phyloP scores from a whole-genome alignment of 805 yeast genomes.

The Barnettozyma pratensis region DNA sequence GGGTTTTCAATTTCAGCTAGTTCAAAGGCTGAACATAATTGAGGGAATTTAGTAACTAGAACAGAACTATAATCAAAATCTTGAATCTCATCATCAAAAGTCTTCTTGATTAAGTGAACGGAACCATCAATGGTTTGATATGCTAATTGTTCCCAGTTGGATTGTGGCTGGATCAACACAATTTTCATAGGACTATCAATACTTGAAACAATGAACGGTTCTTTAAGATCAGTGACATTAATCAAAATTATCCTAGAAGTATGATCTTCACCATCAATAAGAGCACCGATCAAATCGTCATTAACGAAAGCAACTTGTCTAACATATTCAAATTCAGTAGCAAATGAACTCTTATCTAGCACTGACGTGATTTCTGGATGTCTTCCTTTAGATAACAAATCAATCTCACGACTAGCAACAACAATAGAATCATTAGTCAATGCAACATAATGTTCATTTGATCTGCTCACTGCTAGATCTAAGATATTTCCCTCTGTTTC shows the following conservation, averaged over 20 bases:
- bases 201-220: conserved; percentile 36
- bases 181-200: conserved; percentile 45
- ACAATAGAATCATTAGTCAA: conserved; percentile 43
- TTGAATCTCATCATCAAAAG: conserved; percentile 14
- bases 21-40: conserved; percentile 58
- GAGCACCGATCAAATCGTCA: conserved; percentile 49
- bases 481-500: conserved; percentile 48
- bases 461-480: conserved; percentile 59
- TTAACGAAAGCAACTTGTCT: conserved; percentile 62
- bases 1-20: conserved; percentile 31
- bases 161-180: conserved; percentile 49
- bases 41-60: conserved; percentile 54
- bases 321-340: conserved; percentile 38
- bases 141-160: conserved; percentile 47
- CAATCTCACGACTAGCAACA: conserved; percentile 42
- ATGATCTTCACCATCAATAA: conserved; percentile 45
- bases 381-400: conserved; percentile 40
- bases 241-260: conserved; percentile 47
- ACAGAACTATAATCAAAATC: conserved; percentile 27
- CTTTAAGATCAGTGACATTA: conserved; percentile 37
- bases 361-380: conserved; percentile 35
- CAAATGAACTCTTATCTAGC: conserved; percentile 28
- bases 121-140: conserved; percentile 63
- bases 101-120: conserved; percentile 35
- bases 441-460: conserved; percentile 55